A percentile compares a stretch with the other conserved stretches of the same genome.
Evolutionary conservation across 495 filamentous ascomycete genomes (phyloP).

Genomic region (Chlorociboria aeruginascens): DNA sequence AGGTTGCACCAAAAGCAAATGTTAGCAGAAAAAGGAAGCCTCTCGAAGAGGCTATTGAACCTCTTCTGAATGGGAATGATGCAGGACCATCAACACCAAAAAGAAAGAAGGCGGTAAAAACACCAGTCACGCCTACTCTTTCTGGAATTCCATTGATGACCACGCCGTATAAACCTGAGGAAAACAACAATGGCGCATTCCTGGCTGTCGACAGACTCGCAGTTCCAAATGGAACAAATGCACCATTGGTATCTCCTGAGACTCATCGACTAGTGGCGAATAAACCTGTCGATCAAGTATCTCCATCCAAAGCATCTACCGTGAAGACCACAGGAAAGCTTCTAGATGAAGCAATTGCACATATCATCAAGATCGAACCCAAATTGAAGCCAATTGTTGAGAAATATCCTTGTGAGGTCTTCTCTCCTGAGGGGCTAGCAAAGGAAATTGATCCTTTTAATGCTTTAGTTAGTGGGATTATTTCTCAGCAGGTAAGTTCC

Average conservation of each 20-base stretch:
- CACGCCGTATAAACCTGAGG: constrained; percentile 6
- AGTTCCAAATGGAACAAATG: constrained; percentile 47
- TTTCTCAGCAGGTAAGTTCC: constrained; percentile 62
- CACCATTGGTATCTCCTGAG: constrained; percentile 65
- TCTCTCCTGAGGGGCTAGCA: constrained; percentile 69
- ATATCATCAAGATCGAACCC: constrained; percentile 65
- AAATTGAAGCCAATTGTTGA: constrained; percentile 64
- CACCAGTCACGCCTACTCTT: constrained; percentile 8
- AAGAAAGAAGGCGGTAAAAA: constrained; percentile 9
- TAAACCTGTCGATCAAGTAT: constrained; percentile 34
- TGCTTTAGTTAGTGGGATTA: constrained; percentile 71
- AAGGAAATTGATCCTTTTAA: constrained; percentile 84
- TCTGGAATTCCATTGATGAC: constrained; percentile 14
- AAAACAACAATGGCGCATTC: constrained; percentile 14
- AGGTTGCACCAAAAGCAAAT: constrained; percentile 1
- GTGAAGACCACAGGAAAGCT: constrained; percentile 59
- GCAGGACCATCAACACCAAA: constrained; percentile 15
- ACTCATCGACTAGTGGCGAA: constrained; percentile 58
- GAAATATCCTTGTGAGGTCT: constrained; percentile 61
- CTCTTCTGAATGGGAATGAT: constrained; percentile 1
- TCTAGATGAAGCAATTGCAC: constrained; percentile 63
- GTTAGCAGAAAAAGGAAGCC: constrained; percentile 28
- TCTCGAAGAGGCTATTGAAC: constrained; percentile 2
- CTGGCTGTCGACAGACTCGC: constrained; percentile 32
- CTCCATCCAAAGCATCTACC: constrained; percentile 45